phyloP scores from a whole-genome alignment of 164 flowering plant genomes.

The Malania oleifera region DNA sequence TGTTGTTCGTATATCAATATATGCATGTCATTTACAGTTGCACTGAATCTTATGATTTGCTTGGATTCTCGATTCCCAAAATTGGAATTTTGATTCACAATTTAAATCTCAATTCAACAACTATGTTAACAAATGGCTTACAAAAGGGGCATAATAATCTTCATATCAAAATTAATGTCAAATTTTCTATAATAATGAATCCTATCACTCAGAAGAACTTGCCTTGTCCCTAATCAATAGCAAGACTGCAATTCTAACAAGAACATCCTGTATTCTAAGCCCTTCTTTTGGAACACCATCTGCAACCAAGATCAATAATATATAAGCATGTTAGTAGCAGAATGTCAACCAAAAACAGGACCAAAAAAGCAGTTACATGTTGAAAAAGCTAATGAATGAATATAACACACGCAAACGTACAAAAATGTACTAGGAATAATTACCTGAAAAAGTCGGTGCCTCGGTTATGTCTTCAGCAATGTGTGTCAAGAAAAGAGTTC shows the following conservation, averaged over 20 bases:
- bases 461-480: constrained; percentile 73
- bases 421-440: constrained; percentile 6
- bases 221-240: constrained; percentile 66
- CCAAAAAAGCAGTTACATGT: background rate
- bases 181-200: too few relatives aligned
- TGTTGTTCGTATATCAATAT: too few relatives aligned
- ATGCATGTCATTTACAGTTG: too few relatives aligned
- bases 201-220: constrained; percentile 10
- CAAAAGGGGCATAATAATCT: background rate
- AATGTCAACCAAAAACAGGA: background rate
- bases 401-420: background rate
- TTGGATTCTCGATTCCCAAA: too few relatives aligned
- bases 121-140: too few relatives aligned
- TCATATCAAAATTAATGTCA: too few relatives aligned
- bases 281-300: constrained; percentile 99
- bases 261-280: constrained; percentile 78
- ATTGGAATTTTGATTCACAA: too few relatives aligned
- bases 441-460: constrained; percentile 77
- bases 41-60: too few relatives aligned
- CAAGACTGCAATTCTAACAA: constrained; percentile 71
- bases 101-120: too few relatives aligned
- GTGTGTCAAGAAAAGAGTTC: constrained; percentile 69
- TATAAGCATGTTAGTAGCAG: constrained; percentile 1
- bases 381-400: background rate
- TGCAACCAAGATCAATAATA: constrained; percentile 22